These are phyloP conservation scores for Tricharina praecox DNA, from an alignment of 495 filamentous ascomycete genomes.

Conservation along the genomic window DNA sequence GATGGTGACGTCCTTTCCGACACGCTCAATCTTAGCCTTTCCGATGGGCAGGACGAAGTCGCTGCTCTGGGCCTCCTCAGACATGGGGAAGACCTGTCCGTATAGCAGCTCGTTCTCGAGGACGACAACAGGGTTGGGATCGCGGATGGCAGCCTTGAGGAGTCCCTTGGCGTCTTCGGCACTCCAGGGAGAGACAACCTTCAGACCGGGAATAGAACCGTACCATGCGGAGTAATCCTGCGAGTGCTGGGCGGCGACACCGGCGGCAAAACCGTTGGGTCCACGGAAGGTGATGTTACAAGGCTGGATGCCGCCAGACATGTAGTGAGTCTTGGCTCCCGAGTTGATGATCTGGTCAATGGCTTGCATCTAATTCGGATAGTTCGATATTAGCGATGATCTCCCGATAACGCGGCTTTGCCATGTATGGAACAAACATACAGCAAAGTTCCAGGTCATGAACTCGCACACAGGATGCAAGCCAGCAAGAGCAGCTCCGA, in stretches of 20 bases:
- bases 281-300: slow-evolving; percentile 99
- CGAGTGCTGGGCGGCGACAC: slow-evolving; percentile 93
- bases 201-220: slow-evolving; percentile 89
- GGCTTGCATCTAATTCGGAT: slow-evolving; percentile 55
- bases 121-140: slow-evolving; percentile 89
- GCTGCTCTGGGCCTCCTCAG: slow-evolving; percentile 77
- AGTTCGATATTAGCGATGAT: too few species aligned
- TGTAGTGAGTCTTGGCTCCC: slow-evolving; percentile 97
- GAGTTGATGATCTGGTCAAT: slow-evolving; percentile 99
- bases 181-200: slow-evolving; percentile 90
- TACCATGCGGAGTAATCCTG: slow-evolving; percentile 92
- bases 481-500: slow-evolving; percentile 85
- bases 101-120: slow-evolving; percentile 98
- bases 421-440: too few species aligned
- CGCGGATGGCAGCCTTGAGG: slow-evolving; percentile 91
- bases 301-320: slow-evolving; percentile 98
- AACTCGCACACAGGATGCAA: slow-evolving; percentile 75
- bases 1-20: slow-evolving; percentile 88
- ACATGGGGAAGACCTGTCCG: slow-evolving; percentile 87
- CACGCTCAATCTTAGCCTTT: slow-evolving; percentile 96
- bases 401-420: too few species aligned
- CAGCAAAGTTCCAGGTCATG: slow-evolving; percentile 99
- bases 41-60: slow-evolving; percentile 94
- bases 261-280: slow-evolving; percentile 90
- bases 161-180: slow-evolving; percentile 96